phyloP scores from a whole-genome alignment of 2,329 filamentous ascomycete species.

The Alternaria infectoria region DNA sequence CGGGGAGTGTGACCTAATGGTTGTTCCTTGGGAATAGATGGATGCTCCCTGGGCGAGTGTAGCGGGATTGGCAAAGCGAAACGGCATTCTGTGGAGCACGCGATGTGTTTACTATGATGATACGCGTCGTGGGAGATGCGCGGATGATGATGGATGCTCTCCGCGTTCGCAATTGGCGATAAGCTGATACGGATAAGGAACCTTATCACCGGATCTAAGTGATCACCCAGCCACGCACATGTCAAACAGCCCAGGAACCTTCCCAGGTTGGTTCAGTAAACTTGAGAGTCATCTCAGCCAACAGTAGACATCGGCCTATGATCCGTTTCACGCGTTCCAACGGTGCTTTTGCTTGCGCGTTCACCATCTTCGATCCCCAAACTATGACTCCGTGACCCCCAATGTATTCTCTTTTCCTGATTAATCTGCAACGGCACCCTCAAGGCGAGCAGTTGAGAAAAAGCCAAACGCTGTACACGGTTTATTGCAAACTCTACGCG shows the following conservation, averaged over 20 bases:
- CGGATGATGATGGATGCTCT: not conserved
- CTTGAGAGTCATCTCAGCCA: not conserved
- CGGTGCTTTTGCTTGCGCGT: not conserved
- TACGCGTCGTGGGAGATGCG: not conserved
- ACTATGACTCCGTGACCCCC: not conserved
- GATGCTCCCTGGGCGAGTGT: not conserved
- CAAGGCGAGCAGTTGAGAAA: not conserved
- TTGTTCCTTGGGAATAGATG: not conserved
- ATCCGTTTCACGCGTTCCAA: not conserved
- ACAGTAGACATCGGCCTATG: not conserved
- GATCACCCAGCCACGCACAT: not conserved
- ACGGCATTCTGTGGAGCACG: not conserved
- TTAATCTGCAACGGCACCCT: not conserved
- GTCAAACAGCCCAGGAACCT: constrained; percentile 2
- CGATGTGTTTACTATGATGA: not conserved
- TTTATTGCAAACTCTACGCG: not conserved
- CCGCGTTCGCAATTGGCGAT: not conserved
- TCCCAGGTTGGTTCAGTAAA: not conserved
- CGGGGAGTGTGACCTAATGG: not conserved
- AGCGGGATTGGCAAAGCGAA: not conserved
- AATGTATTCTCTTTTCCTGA: not conserved
- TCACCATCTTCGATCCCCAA: constrained; percentile 3
- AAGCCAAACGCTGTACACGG: not conserved
- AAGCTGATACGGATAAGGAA: constrained; percentile 4
- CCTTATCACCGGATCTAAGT: not conserved